Conservation (phyloP, 2,329 filamentous ascomycete species). For the Xylogone sp. region DNA sequence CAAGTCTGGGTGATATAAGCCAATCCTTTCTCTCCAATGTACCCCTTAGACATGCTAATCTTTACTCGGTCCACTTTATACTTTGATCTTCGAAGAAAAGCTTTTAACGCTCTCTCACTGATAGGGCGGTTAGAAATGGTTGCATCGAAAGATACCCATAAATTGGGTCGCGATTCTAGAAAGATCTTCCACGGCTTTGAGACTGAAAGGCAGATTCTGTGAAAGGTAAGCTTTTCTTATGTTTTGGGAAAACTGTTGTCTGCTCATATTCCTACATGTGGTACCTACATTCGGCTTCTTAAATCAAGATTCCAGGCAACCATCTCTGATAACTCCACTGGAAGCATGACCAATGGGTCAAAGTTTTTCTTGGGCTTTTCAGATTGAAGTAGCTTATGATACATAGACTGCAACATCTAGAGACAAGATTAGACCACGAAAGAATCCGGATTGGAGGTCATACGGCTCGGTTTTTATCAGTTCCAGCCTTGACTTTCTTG, state of each 20-base stretch:
- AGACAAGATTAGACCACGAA: slow-evolving; percentile 2
- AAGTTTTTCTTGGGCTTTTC: slow-evolving; percentile 18
- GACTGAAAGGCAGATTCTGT: slow-evolving; percentile 26
- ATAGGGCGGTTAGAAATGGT: slow-evolving; percentile 12
- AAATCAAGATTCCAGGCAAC: slow-evolving; percentile 23
- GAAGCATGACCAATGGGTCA: slow-evolving; percentile 29
- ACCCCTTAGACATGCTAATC: slow-evolving; percentile 10
- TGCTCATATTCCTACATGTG: background rate
- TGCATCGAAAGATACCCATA: slow-evolving; percentile 28
- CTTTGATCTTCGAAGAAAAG: slow-evolving; percentile 22
- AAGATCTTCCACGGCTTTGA: slow-evolving; percentile 25
- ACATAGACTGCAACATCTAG: slow-evolving; percentile 25
- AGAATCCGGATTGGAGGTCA: background rate
- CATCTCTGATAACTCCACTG: slow-evolving; percentile 29
- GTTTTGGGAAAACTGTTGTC: background rate
- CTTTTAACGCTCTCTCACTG: slow-evolving; percentile 18
- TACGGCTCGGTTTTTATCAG: slow-evolving; percentile 23
- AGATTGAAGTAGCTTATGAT: slow-evolving; percentile 22
- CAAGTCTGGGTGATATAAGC: slow-evolving; percentile 20
- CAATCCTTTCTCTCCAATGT: slow-evolving; percentile 11
- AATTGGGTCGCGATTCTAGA: slow-evolving; percentile 22
- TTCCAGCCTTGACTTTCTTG: slow-evolving; percentile 26
- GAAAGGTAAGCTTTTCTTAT: slow-evolving; percentile 4
- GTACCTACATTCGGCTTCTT: slow-evolving; percentile 25
- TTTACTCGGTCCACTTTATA: slow-evolving; percentile 22